A percentile compares a stretch with the other conserved stretches of the same genome.
Evolutionary conservation across 2,329 filamentous ascomycete genomes (phyloP).

Genomic region (Rhytidhysteron rufulum): DNA sequence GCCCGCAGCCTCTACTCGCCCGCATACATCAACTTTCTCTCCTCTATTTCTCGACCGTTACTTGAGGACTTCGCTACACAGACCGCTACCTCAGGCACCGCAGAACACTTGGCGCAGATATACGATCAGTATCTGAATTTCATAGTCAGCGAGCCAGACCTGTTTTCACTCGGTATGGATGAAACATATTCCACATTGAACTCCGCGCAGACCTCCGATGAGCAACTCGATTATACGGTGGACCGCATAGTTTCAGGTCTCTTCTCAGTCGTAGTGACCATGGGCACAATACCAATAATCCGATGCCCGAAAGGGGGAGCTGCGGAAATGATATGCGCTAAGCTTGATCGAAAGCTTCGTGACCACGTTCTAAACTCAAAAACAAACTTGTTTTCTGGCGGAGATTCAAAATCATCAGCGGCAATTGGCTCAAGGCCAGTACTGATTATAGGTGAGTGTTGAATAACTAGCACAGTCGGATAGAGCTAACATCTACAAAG

Average conservation of each 20-base stretch:
- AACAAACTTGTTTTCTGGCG: conserved; percentile 84
- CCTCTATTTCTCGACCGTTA: conserved; percentile 82
- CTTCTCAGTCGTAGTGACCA: conserved; percentile 98
- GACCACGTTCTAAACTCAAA: conserved; percentile 98
- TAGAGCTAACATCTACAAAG: conserved; percentile 86
- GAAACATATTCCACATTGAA: conserved; percentile 97
- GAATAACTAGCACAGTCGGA: neutral
- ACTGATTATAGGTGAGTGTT: conserved; percentile 80
- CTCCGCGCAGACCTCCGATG: conserved; percentile 84
- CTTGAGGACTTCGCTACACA: conserved; percentile 93
- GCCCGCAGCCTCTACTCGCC: conserved; percentile 85
- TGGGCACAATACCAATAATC: conserved; percentile 97
- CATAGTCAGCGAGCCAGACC: conserved; percentile 88
- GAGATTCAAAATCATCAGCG: conserved; percentile 56
- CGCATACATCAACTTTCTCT: conserved; percentile 95
- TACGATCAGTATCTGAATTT: conserved; percentile 98
- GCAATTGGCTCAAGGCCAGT: conserved; percentile 70
- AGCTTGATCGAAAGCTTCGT: conserved; percentile 89
- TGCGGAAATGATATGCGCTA: conserved; percentile 89
- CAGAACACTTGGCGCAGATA: conserved; percentile 86
- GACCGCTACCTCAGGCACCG: conserved; percentile 77
- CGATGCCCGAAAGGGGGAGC: conserved; percentile 88
- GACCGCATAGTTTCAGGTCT: conserved; percentile 91
- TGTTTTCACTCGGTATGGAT: conserved; percentile 91
- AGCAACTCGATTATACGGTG: conserved; percentile 80